Percentiles rank a stretch among this genome's conserved stretches.
Evolutionary conservation across 192 early-diverging fungal genomes (phyloP).

Genomic region (Endogone sp.): DNA sequence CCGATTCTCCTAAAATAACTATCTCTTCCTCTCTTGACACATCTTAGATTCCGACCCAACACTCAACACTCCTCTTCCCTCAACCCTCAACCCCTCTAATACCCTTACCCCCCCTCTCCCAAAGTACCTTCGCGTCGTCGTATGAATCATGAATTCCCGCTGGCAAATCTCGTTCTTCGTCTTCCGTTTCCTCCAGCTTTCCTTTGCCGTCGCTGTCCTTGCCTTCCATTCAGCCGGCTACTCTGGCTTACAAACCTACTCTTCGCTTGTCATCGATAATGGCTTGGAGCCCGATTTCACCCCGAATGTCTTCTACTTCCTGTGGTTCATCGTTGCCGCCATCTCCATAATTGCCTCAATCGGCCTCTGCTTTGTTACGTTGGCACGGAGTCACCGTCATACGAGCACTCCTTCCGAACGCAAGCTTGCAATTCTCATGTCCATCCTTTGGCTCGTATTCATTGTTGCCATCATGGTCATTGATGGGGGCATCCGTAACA

Average conservation of each 20-base stretch:
- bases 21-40: no score
- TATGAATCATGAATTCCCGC: neutral
- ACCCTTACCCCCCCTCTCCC: no score
- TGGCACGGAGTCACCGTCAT: neutral
- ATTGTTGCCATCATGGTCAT: neutral
- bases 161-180: neutral
- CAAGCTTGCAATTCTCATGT: neutral
- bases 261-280: neutral
- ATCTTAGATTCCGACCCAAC: no score
- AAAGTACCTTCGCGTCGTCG: no score
- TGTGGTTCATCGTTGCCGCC: neutral
- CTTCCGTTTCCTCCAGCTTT: neutral
- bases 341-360: neutral
- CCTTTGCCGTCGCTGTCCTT: neutral
- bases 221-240: neutral
- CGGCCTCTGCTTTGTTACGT: neutral
- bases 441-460: neutral
- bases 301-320: neutral
- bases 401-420: neutral
- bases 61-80: no score
- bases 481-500: neutral
- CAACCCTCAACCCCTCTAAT: no score
- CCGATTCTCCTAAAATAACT: no score
- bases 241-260: neutral
- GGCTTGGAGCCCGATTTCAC: neutral